Conservation (phyloP, 805 yeast species). For the Teunomyces kruisii region DNA sequence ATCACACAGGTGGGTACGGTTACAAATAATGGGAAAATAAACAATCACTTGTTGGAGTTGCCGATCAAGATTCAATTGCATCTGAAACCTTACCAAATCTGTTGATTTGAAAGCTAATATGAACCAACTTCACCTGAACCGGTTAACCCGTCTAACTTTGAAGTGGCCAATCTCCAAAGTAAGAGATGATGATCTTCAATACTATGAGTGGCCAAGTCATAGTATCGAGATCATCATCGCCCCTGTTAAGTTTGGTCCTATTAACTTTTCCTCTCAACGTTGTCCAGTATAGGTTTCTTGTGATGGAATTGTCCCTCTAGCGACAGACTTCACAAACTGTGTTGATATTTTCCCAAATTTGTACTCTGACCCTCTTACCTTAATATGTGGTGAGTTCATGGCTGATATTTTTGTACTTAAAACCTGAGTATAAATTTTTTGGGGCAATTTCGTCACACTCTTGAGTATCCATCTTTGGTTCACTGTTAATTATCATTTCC, state of each 20-base stretch:
- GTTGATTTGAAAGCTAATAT: not conserved
- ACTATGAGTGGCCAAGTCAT: slow-evolving; percentile 2
- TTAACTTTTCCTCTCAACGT: not conserved
- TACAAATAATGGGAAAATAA: not conserved
- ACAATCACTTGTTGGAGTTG: not conserved
- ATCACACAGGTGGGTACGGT: not conserved
- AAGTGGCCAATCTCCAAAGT: slow-evolving; percentile 2
- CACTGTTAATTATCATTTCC: not conserved
- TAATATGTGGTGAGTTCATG: not conserved
- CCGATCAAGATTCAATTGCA: slow-evolving; percentile 1
- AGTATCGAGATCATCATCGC: not conserved
- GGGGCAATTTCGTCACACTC: slow-evolving; percentile 1
- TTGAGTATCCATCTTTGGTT: not conserved
- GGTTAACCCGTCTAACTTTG: not conserved
- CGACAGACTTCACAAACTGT: not conserved
- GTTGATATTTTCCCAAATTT: not conserved
- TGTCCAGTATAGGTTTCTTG: not conserved
- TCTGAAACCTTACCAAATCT: not conserved
- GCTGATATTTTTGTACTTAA: not conserved
- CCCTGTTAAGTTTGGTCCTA: not conserved
- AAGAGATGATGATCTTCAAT: not conserved
- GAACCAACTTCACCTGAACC: not conserved
- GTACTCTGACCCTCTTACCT: not conserved
- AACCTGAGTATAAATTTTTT: slow-evolving; percentile 1
- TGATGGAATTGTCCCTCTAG: not conserved